Base-by-base conservation (phyloP, 768 basidiomycete genomes). In the Suillus fuscotomentosus region DNA sequence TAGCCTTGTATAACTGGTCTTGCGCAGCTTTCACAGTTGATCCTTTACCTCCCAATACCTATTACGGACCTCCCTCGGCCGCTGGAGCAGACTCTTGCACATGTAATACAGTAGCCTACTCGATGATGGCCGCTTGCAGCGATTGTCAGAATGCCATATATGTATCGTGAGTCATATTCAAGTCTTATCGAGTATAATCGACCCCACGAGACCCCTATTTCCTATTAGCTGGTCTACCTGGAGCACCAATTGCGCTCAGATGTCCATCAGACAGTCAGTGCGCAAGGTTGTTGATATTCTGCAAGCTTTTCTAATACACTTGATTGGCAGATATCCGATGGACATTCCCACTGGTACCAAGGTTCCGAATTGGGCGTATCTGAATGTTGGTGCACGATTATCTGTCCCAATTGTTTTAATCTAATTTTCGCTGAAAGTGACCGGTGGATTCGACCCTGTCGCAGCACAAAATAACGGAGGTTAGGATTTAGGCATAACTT, bases 351-450 rank as follows among this genome's bases (percentile, higher is more conserved):
- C 68, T 1, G 82, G 80, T 6, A 78, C 83, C 3, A 75, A 78
- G 11, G 79, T 89, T n/a, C 88, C 87, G 6, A 81, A 80, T 13
- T 90, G 88, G 88, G 88, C 88, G 15, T 90, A 83, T 65, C 72
- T 84, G 43, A 81, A 86, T 62, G 82, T 88, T n/a, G 72, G 78
- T 69, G 82, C 82, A 69, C 57, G 82, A 48, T 22, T 3, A 24
- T 17, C 53, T 72, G 65, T 42, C 41, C 38, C 7, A 10, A 14
- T 64, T 10, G 31, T 22, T 17, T 24, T 15, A 43, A n/a, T 61
- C 42, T 66, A 4, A 67, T 47, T 45, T 66, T 20, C 10, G 48
- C 53, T 2, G 56, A 48, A 39, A 36, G 63, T 61, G 80, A 57
- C 69, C 17, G 73, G 80, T 60, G 65, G 54, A 24, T 85, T 85